Evolutionary conservation across 2,329 filamentous ascomycete genomes (phyloP).

Genomic region (Cadophora sp.): DNA sequence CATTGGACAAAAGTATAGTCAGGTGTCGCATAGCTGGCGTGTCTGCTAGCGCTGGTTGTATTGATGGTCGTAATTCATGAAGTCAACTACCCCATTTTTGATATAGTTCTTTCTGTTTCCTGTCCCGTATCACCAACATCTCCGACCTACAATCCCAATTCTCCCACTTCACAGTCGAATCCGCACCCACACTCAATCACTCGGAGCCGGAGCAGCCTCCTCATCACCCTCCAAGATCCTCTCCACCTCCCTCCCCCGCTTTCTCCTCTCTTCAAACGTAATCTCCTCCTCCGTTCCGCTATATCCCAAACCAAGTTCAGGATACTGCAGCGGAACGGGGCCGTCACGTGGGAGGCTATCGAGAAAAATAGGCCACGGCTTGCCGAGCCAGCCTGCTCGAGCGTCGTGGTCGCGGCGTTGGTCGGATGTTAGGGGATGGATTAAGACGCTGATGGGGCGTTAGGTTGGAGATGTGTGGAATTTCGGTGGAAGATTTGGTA

Average conservation of each 20-base stretch:
- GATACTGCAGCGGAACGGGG: conserved; percentile 18
- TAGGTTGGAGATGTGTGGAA: not conserved
- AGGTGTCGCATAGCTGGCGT: no score
- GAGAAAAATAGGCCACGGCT: conserved; percentile 20
- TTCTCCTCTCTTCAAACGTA: conserved; percentile 15
- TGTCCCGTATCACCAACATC: no score
- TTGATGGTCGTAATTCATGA: no score
- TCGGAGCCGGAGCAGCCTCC: conserved; percentile 19
- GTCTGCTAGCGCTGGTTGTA: no score
- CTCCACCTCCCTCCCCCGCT: conserved; percentile 13
- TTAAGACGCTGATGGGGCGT: not conserved
- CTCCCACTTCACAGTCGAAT: no score
- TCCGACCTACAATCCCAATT: no score
- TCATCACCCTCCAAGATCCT: not conserved
- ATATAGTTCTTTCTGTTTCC: no score
- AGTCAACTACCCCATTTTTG: no score
- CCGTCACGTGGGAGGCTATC: conserved; percentile 11
- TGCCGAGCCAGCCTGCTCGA: conserved; percentile 20
- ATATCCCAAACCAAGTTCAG: conserved; percentile 18
- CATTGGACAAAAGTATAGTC: no score
- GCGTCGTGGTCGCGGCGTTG: conserved; percentile 21
- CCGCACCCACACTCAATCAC: conserved; percentile 9
- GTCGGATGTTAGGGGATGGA: conserved; percentile 19
- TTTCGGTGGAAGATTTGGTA: not conserved
- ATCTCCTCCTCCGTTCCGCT: conserved; percentile 13